Evolutionary conservation across 169 alveolate species (phyloP).

Genomic region (Cryptosporidium tyzzeri): DNA sequence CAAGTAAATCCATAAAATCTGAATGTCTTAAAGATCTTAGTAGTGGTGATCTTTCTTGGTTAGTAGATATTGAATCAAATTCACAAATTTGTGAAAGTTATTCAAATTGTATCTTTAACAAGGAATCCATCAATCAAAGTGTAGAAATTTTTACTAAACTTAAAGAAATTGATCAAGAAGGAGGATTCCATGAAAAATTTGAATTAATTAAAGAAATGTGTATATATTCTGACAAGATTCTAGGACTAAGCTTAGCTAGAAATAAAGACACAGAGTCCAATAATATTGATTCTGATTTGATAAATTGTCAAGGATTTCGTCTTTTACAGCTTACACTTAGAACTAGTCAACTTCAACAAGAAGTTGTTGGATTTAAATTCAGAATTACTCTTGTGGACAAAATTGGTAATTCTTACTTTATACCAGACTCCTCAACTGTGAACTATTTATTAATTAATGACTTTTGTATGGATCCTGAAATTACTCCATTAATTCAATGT

Average conservation of each 20-base stretch:
- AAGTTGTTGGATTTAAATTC: background rate
- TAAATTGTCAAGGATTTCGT: slow-evolving; percentile 30
- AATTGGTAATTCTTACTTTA: slow-evolving; percentile 1
- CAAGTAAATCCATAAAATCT: background rate
- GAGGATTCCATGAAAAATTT: slow-evolving; percentile 44
- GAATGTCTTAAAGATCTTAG: slow-evolving; percentile 4
- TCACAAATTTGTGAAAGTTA: slow-evolving; percentile 11
- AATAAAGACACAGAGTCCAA: background rate
- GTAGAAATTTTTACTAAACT: slow-evolving; percentile 1
- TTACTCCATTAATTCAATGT: slow-evolving; percentile 21
- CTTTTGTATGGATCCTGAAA: slow-evolving; percentile 70
- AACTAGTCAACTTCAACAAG: background rate
- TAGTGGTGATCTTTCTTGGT: background rate
- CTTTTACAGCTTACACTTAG: slow-evolving; percentile 39
- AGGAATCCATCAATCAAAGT: background rate
- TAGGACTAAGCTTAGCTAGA: background rate
- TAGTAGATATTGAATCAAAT: background rate
- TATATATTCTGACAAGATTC: background rate
- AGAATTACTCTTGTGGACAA: slow-evolving; percentile 11
- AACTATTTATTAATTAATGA: slow-evolving; percentile 45
- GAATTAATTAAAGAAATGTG: slow-evolving; percentile 16
- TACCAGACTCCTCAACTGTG: slow-evolving; percentile 30
- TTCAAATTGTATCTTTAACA: slow-evolving; percentile 9
- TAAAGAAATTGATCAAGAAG: slow-evolving; percentile 21
- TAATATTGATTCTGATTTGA: background rate